Evolutionary conservation across 768 basidiomycete species (phyloP).

Genomic region (Mycena galopus): DNA sequence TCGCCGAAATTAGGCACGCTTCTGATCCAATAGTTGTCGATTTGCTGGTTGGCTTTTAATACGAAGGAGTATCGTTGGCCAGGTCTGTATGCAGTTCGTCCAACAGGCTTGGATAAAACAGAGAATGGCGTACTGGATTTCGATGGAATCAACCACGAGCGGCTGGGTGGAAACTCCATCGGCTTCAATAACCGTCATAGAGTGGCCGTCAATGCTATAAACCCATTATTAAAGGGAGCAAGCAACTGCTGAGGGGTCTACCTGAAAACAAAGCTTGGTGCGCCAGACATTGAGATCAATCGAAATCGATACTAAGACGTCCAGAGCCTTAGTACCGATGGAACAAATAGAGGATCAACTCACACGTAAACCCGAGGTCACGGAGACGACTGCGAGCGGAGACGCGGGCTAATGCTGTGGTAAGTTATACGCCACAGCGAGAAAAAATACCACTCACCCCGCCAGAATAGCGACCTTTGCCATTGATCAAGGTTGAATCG

Average conservation of each 20-base stretch:
- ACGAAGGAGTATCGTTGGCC: constrained; percentile 55
- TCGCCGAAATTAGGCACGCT: constrained; percentile 42
- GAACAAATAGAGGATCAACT: constrained; percentile 46
- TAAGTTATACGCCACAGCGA: constrained; percentile 36
- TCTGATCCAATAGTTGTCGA: constrained; percentile 61
- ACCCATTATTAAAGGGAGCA: constrained; percentile 10
- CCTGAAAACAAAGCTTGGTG: constrained; percentile 31
- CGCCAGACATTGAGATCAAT: constrained; percentile 20
- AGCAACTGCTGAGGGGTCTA: background rate
- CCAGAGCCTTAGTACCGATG: background rate
- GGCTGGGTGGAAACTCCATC: constrained; percentile 48
- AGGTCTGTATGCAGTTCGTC: background rate
- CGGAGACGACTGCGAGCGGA: constrained; percentile 49
- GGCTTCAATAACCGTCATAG: constrained; percentile 50
- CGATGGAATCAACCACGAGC: constrained; percentile 38
- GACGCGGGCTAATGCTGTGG: constrained; percentile 31
- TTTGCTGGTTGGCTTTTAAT: constrained; percentile 54
- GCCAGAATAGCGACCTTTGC: constrained; percentile 46
- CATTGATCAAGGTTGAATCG: constrained; percentile 50
- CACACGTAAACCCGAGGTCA: constrained; percentile 47
- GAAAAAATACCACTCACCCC: constrained; percentile 45
- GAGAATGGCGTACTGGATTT: constrained; percentile 17
- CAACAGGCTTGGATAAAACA: background rate
- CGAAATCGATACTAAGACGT: constrained; percentile 23
- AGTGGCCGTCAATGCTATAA: constrained; percentile 46